Percentiles rank a stretch among this genome's conserved stretches.
Evolutionary conservation across 768 basidiomycete genomes (phyloP).

Genomic region (Leccinum broughii): DNA sequence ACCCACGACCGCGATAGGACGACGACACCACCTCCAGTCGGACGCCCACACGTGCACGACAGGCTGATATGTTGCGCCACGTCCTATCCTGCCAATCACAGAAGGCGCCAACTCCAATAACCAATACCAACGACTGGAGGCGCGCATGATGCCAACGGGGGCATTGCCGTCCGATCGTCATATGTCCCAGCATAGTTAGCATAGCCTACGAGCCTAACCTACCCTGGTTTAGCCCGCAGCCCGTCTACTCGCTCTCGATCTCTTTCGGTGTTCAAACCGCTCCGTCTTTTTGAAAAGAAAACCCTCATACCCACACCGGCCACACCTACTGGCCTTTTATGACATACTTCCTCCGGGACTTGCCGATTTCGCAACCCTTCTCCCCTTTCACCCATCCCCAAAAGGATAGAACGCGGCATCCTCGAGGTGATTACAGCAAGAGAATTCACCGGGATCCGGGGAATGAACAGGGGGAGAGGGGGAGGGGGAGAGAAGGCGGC

Average conservation of each 20-base stretch:
- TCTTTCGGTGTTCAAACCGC: not conserved
- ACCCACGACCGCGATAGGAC: not conserved
- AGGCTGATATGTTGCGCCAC: not conserved
- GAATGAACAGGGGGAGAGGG: not conserved
- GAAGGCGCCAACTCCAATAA: not conserved
- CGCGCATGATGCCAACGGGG: not conserved
- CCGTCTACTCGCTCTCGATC: not conserved
- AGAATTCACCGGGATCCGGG: conserved; percentile 10
- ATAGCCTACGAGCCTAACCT: not conserved
- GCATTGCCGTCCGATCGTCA: not conserved
- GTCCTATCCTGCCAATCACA: not conserved
- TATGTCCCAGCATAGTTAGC: not conserved
- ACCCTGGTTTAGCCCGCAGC: not conserved
- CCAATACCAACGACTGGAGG: not conserved
- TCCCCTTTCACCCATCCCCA: not conserved
- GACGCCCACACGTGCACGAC: not conserved
- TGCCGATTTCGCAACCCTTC: not conserved
- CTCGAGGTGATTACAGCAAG: conserved; percentile 34
- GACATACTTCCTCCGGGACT: not conserved
- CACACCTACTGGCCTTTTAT: not conserved
- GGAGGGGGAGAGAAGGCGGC: not conserved
- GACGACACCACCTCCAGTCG: not conserved
- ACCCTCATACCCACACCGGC: conserved; percentile 18
- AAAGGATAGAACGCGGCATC: conserved; percentile 21
- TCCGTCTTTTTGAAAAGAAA: not conserved